Evolutionary conservation across 768 basidiomycete species (phyloP), one percentile per base, ranked within the genome.

Genomic region (Hericium coralloides): DNA sequence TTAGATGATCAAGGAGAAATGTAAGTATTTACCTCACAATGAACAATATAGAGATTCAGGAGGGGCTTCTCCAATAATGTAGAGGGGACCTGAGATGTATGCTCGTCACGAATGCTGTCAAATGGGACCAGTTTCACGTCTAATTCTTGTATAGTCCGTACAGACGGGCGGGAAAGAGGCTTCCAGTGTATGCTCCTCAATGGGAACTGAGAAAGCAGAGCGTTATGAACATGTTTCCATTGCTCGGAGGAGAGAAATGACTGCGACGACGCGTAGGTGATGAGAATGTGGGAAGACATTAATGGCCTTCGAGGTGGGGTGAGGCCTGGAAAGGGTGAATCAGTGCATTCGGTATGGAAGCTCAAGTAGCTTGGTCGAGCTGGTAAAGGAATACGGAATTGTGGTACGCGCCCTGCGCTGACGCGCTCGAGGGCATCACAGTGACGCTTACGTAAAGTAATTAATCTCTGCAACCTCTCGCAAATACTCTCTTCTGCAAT

Each of bases 141-240:
- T n/a, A 98, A 78, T 62, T 92, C 86, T 66, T 94, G 92, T 52
- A 99, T 92, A 0, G 92, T 97, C 60, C 89, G 80, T 45, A 94
- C 74, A 15, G 82, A 82, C 4, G 87, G 78, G 45, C 86, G 77
- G 2, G 84, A 80, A 4, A 79, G 65, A 17, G 89, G 80, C 69
- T 90, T 95, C 95, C 97, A 98, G 70, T 98, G 92, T 25, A 98
- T 80, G 70, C 87, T 95, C 52, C 87, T 83, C 54, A 99, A 75
- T 0, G 97, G 97, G 6, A 91, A 70, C 63, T 89, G 89, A 1
- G 82, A 78, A n/a, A 75, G 68, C 37, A 93, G 72, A 3, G 86
- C 81, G 17, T 74, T 69, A 59, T 82, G 76, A 25, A 90, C 78
- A 66, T 89, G 85, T 58, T 74, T 79, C 84, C 89, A 92, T 65